Evolutionary conservation across 441 rosid genomes (phyloP).

Genomic region (Gossypium davidsonii): DNA sequence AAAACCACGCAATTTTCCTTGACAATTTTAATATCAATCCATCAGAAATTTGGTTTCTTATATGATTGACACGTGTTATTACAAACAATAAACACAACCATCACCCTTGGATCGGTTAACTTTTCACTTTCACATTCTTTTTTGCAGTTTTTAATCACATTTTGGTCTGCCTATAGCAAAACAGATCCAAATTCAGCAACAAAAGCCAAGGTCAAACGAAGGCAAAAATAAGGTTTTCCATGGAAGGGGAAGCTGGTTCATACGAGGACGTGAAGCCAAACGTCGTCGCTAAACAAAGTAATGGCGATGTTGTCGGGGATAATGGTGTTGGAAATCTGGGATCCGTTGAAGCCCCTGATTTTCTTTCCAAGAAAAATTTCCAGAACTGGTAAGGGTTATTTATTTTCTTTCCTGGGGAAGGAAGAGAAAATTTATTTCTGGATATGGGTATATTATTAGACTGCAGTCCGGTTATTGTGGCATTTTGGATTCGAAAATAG

Average conservation of each 20-base stretch:
- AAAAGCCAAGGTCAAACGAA: not conserved
- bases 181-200: not conserved
- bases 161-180: not conserved
- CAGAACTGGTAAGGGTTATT: conserved; percentile 16
- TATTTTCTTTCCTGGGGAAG: not conserved
- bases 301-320: conserved; percentile 12
- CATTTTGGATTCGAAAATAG: not conserved
- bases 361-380: conserved; percentile 14
- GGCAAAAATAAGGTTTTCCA: conserved; percentile 8
- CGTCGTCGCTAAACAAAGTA: conserved; percentile 11
- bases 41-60: not conserved
- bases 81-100: not conserved
- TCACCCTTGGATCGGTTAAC: not conserved
- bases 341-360: conserved; percentile 21
- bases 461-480: not conserved
- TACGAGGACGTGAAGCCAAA: conserved; percentile 23
- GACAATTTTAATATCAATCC: not conserved
- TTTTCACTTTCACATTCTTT: not conserved
- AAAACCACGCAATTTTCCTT: not conserved
- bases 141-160: not conserved
- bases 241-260: conserved; percentile 21
- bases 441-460: not conserved
- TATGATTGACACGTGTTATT: not conserved
- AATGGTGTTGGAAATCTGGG: conserved; percentile 19
- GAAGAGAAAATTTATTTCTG: not conserved